phyloP scores from a whole-genome alignment of 2,329 filamentous ascomycete species.

The Bipolaris victoriae region DNA sequence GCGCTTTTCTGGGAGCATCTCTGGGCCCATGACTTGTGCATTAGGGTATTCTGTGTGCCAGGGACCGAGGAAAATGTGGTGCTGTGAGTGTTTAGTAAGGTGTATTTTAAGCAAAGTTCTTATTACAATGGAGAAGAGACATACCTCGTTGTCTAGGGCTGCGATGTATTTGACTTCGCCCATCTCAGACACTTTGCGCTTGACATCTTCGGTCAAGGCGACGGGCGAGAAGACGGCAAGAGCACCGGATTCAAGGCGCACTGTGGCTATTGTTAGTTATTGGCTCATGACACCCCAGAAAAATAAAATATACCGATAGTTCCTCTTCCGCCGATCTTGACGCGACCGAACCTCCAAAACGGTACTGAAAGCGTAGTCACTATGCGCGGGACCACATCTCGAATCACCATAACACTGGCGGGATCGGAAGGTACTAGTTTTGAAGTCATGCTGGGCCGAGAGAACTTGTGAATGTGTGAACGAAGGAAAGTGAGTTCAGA shows the following conservation, averaged over 20 bases:
- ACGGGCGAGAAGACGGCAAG: slow-evolving; percentile 93
- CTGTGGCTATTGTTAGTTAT: slow-evolving; percentile 52
- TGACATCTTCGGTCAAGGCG: slow-evolving; percentile 77
- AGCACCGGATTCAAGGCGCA: slow-evolving; percentile 76
- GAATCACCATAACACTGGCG: slow-evolving; percentile 85
- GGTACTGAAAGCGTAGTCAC: slow-evolving; percentile 81
- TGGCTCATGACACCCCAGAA: background rate
- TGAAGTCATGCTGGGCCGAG: slow-evolving; percentile 39
- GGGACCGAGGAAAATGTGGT: slow-evolving; percentile 89
- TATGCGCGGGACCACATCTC: slow-evolving; percentile 74
- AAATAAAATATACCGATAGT: slow-evolving; percentile 70
- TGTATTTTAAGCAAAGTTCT: too few relatives aligned
- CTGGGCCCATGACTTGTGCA: slow-evolving; percentile 80
- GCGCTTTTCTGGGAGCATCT: slow-evolving; percentile 84
- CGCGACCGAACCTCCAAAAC: slow-evolving; percentile 77
- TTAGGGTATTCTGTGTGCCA: slow-evolving; percentile 82
- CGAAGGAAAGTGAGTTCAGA: background rate
- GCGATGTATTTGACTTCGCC: slow-evolving; percentile 81
- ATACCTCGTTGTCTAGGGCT: slow-evolving; percentile 77
- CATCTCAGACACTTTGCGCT: slow-evolving; percentile 63
- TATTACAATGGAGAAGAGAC: background rate
- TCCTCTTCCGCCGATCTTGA: slow-evolving; percentile 85
- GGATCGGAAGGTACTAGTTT: slow-evolving; percentile 66
- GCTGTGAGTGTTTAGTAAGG: slow-evolving; percentile 49
- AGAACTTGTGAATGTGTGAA: background rate